Evolutionary conservation across 306 rosid species (phyloP), one percentile per base, ranked within the genome.

Genomic region (Citrullus amarus): DNA sequence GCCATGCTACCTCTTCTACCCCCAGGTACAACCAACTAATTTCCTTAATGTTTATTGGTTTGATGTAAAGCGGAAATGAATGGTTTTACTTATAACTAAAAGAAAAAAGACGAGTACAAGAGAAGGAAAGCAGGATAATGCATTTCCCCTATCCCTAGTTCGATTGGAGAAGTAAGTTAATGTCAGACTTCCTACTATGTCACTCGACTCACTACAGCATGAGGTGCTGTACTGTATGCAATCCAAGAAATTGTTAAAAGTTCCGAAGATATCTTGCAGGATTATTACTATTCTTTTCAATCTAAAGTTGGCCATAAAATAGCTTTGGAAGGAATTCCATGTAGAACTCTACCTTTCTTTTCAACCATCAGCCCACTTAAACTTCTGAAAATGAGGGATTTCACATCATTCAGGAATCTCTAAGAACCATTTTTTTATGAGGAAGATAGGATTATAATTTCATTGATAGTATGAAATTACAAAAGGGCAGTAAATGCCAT

Each of bases 1-100:
- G 81, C 80, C 28, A 70, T 61, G 34, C 58, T 79, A 28, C 79
- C 86, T 59, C 84, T 73, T 76, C 69, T 82, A 39, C 83, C 88
- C 62, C 80, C 89, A 80, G 96, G 97, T 91, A 82, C 73, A 41
- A 39, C 20, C 18, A 43, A 76, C 56, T 82, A 69, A 10, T 25
- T 68, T 71, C 16, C 30, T 4, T 25, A 30, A 14, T 0, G 2
- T 50, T 34, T 30, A 18, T 9, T 81, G 39, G 46, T 22, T 67
- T 46, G 17, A 70, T 59, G 79, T 63, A 20, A 25, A 22, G 73
- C 20, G 25, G 13, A 43, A n/a, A 10, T 20, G 39, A 30, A 5
- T 14, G 39, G 20, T 6, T 70, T 70, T 69, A 12, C 12, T 69
- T 43, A 69, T 12, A 10, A 39, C 4, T n/a, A n/a, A 69, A 48